Percentiles rank a stretch among this genome's conserved stretches.
phyloP scores from a whole-genome alignment of 2,329 filamentous ascomycete genomes.

The Alternaria infectoria region DNA sequence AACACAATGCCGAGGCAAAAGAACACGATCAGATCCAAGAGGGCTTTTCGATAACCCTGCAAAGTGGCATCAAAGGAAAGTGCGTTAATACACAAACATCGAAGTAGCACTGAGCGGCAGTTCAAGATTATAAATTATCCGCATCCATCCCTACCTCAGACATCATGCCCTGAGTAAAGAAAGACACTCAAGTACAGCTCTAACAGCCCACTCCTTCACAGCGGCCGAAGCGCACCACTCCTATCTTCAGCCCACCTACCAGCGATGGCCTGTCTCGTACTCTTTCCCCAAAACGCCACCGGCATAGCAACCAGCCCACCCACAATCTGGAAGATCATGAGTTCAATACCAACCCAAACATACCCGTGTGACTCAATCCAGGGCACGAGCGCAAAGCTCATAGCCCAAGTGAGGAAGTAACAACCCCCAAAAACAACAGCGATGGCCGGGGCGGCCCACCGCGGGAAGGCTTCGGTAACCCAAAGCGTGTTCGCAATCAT shows the following conservation, averaged over 20 bases:
- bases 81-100: too few relatives aligned
- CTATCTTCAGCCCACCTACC: constrained; percentile 36
- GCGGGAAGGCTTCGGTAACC: constrained; percentile 42
- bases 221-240: constrained; percentile 35
- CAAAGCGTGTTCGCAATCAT: constrained; percentile 37
- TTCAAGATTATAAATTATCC: background rate
- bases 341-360: constrained; percentile 41
- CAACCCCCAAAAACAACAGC: constrained; percentile 32
- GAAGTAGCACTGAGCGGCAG: background rate
- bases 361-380: constrained; percentile 37
- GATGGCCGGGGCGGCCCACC: constrained; percentile 41
- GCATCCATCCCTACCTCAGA: background rate
- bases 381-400: constrained; percentile 31
- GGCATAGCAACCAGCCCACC: constrained; percentile 33
- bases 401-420: constrained; percentile 27
- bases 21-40: too few relatives aligned
- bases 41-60: too few relatives aligned
- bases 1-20: too few relatives aligned
- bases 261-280: constrained; percentile 33
- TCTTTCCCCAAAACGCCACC: constrained; percentile 42
- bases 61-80: too few relatives aligned
- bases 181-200: background rate
- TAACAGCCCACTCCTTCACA: background rate
- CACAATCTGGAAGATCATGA: constrained; percentile 45
- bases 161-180: background rate